Percentiles rank a stretch among this genome's conserved stretches.
phyloP scores from a whole-genome alignment of 495 filamentous ascomycete species.

The Aspergillus bridgeri region DNA sequence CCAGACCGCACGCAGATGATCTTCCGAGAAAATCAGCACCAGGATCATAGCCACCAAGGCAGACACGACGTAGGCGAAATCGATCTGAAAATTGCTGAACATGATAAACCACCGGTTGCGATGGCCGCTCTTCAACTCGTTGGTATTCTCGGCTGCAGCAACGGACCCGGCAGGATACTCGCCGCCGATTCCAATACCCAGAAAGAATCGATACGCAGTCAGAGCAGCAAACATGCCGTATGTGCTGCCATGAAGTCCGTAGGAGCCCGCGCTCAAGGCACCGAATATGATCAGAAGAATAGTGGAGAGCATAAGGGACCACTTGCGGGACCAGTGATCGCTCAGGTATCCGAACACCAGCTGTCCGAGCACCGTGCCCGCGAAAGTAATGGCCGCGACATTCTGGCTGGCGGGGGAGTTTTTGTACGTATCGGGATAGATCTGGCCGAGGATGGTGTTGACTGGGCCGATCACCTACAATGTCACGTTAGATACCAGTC shows the following conservation, averaged over 20 bases:
- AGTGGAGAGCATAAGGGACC: constrained; percentile 76
- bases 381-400: constrained; percentile 78
- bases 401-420: constrained; percentile 64
- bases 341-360: constrained; percentile 76
- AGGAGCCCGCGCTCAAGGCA: constrained; percentile 71
- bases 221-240: constrained; percentile 74
- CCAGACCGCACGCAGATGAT: constrained; percentile 72
- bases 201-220: constrained; percentile 81
- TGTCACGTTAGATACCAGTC: constrained; percentile 1
- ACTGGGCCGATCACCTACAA: constrained; percentile 76
- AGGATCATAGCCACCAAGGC: constrained; percentile 72
- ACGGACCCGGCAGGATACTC: constrained; percentile 92
- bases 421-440: constrained; percentile 64
- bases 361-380: constrained; percentile 82
- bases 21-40: constrained; percentile 62
- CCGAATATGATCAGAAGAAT: constrained; percentile 81
- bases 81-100: constrained; percentile 89
- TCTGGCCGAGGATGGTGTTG: constrained; percentile 60
- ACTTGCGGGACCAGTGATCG: constrained; percentile 80
- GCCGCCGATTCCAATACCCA: constrained; percentile 62
- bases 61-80: constrained; percentile 72
- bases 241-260: constrained; percentile 60
- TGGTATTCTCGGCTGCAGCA: constrained; percentile 76
- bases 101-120: constrained; percentile 89
- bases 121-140: constrained; percentile 74